phyloP scores from a whole-genome alignment of 495 filamentous ascomycete genomes.

The Cryomyces minteri region DNA sequence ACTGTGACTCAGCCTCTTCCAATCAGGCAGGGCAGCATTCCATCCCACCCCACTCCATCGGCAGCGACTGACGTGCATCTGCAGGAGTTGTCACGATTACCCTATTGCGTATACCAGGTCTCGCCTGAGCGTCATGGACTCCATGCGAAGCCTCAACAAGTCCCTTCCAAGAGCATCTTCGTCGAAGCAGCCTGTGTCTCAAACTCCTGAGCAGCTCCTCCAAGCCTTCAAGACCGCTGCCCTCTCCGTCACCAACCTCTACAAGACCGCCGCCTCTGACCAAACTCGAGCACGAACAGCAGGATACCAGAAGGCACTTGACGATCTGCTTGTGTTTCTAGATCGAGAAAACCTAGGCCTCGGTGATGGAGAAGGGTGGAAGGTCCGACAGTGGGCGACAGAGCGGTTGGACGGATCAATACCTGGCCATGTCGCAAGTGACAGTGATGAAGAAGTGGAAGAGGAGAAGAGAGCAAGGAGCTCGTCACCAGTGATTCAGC shows the following conservation, averaged over 20 bases:
- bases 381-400: constrained; percentile 67
- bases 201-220: constrained; percentile 62
- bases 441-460: constrained; percentile 64
- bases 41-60: too few relatives aligned
- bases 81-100: too few relatives aligned
- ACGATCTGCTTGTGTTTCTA: constrained; percentile 70
- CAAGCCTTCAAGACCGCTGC: constrained; percentile 85
- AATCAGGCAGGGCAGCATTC: too few relatives aligned
- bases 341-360: constrained; percentile 63
- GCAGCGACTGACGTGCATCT: too few relatives aligned
- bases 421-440: constrained; percentile 23
- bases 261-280: constrained; percentile 69
- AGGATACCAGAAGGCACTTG: constrained; percentile 88
- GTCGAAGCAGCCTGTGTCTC: constrained; percentile 30
- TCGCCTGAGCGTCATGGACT: constrained; percentile 36
- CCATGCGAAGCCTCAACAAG: constrained; percentile 54
- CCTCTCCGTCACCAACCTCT: constrained; percentile 86
- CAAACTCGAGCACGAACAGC: constrained; percentile 52
- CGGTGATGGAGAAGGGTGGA: constrained; percentile 63
- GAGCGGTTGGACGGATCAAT: constrained; percentile 51
- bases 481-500: constrained; percentile 41
- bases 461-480: constrained; percentile 31
- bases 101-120: too few relatives aligned
- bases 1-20: too few relatives aligned
- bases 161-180: constrained; percentile 25